Evolutionary conservation across 495 filamentous ascomycete species (phyloP).

Genomic region (Aspergillus steynii): DNA sequence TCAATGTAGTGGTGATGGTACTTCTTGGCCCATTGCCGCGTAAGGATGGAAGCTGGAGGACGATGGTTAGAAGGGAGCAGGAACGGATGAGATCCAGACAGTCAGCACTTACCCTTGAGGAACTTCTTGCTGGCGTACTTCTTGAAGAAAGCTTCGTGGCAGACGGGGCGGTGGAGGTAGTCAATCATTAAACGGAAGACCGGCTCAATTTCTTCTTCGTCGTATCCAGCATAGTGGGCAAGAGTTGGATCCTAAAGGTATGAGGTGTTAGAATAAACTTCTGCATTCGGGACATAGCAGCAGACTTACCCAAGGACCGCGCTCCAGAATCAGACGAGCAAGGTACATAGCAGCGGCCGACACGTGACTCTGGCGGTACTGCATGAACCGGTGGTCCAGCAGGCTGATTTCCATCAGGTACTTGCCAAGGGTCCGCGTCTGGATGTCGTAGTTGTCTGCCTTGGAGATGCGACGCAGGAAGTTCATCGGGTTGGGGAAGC

Average conservation of each 20-base stretch:
- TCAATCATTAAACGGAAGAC: conserved; percentile 94
- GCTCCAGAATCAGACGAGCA: conserved; percentile 81
- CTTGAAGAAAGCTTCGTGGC: conserved; percentile 97
- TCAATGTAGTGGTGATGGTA: conserved; percentile 49
- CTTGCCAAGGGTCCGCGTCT: conserved; percentile 94
- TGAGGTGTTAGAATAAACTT: not conserved
- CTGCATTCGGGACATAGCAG: not conserved
- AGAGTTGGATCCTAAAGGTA: conserved; percentile 72
- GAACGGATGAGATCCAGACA: not conserved
- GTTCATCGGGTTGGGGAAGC: conserved; percentile 99
- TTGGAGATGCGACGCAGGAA: conserved; percentile 98
- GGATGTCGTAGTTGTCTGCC: conserved; percentile 96
- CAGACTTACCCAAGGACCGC: conserved; percentile 81
- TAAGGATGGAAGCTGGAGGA: conserved; percentile 77
- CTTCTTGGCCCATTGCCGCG: conserved; percentile 91
- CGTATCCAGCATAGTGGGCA: conserved; percentile 91
- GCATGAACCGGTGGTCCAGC: conserved; percentile 89
- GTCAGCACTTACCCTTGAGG: conserved; percentile 70
- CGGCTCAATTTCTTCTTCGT: conserved; percentile 86
- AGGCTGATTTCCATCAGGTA: conserved; percentile 98
- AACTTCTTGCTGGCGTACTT: conserved; percentile 99
- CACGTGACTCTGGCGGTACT: conserved; percentile 81
- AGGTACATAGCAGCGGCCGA: conserved; percentile 95
- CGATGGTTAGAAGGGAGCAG: conserved; percentile 19
- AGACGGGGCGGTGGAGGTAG: conserved; percentile 83